phyloP scores from a whole-genome alignment of 768 basidiomycete species.

The Mycena kentingensis region DNA sequence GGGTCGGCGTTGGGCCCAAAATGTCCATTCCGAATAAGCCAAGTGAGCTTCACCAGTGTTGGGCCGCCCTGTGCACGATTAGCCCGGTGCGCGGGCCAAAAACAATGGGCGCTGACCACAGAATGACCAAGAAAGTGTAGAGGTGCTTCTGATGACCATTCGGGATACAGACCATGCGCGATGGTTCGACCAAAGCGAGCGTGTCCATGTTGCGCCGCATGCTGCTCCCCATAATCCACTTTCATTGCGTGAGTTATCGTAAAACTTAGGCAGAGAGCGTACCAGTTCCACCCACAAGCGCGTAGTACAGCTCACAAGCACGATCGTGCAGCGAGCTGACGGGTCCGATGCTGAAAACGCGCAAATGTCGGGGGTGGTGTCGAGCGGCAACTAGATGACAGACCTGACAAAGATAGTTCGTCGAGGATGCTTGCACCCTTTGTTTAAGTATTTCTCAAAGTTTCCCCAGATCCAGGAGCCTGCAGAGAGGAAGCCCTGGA shows the following conservation, averaged over 20 bases:
- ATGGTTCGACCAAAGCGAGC: slow-evolving; percentile 45
- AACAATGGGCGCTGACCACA: no score
- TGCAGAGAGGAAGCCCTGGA: slow-evolving; percentile 49
- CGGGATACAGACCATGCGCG: slow-evolving; percentile 43
- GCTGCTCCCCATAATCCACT: slow-evolving; percentile 52
- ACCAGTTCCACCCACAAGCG: slow-evolving; percentile 48
- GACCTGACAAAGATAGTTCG: slow-evolving; percentile 26
- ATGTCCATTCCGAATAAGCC: slow-evolving; percentile 41
- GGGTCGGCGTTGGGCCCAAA: slow-evolving; percentile 42
- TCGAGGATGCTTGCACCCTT: slow-evolving; percentile 22
- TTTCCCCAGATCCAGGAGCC: slow-evolving; percentile 43
- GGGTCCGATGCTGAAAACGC: slow-evolving; percentile 43
- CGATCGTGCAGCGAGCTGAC: slow-evolving; percentile 56
- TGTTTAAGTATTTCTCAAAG: slow-evolving; percentile 37
- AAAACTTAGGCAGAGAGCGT: background rate
- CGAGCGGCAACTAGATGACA: slow-evolving; percentile 4
- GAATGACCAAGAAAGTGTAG: slow-evolving; percentile 55
- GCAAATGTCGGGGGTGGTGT: background rate
- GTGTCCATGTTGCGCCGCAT: slow-evolving; percentile 41
- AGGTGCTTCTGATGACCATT: slow-evolving; percentile 44
- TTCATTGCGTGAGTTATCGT: background rate
- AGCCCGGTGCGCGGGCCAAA: no score
- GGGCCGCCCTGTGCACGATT: slow-evolving; percentile 54
- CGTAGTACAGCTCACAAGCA: slow-evolving; percentile 53
- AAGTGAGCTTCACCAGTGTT: slow-evolving; percentile 49